phyloP scores from a whole-genome alignment of 73 alveolate genomes.

The Breviolum minutum region DNA sequence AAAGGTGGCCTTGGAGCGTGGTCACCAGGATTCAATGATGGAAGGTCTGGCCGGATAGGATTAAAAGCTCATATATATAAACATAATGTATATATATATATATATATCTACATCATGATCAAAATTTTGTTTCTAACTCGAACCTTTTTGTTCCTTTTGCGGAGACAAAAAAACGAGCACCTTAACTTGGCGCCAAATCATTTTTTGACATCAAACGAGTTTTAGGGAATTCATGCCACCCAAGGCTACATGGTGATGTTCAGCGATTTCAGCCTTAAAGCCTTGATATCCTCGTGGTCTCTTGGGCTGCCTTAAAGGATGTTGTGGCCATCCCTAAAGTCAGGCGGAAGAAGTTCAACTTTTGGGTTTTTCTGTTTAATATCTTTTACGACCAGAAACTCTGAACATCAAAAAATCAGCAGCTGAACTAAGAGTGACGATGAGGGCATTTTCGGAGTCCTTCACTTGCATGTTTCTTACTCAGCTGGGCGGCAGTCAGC shows the following conservation, averaged over 20 bases:
- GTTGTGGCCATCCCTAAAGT: too few relatives aligned
- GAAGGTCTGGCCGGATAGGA: background rate
- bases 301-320: too few relatives aligned
- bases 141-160: background rate
- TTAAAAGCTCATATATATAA: background rate
- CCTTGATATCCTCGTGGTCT: constrained; percentile 11
- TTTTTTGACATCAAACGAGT: too few relatives aligned
- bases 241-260: constrained; percentile 54
- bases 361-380: too few relatives aligned
- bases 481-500: too few relatives aligned
- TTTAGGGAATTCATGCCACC: background rate
- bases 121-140: background rate
- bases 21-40: background rate
- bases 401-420: too few relatives aligned
- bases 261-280: constrained; percentile 36
- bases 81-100: background rate
- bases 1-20: constrained; percentile 5
- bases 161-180: background rate
- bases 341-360: too few relatives aligned
- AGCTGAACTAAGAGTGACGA: too few relatives aligned
- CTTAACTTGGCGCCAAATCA: background rate
- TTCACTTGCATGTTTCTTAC: background rate
- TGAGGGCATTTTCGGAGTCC: background rate
- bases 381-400: too few relatives aligned
- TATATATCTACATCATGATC: background rate